Percentiles rank a stretch among this genome's conserved stretches.
phyloP scores from a whole-genome alignment of 176 grass and related monocot genomes.

The Phoenix roebelenii region DNA sequence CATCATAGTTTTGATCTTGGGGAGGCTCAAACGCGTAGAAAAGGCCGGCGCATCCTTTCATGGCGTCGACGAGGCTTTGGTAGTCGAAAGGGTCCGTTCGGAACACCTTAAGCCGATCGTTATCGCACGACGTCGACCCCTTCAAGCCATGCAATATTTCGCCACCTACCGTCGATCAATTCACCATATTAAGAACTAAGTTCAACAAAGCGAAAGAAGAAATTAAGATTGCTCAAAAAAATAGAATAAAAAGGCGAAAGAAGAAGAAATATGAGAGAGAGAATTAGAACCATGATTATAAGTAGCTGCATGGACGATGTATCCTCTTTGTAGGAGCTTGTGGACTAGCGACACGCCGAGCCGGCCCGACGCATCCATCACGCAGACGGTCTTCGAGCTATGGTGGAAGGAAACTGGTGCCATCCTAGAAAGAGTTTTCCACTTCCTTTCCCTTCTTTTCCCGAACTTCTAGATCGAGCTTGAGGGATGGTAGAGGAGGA shows the following conservation, averaged over 20 bases:
- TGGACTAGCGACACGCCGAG: constrained; percentile 52
- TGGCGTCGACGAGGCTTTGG: constrained; percentile 79
- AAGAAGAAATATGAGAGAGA: not conserved
- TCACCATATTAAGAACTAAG: too few species aligned
- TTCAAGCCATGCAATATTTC: constrained; percentile 25
- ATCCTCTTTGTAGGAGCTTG: constrained; percentile 66
- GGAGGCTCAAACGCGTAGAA: constrained; percentile 82
- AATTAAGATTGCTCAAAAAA: not conserved
- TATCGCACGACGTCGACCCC: constrained; percentile 13
- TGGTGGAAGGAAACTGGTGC: constrained; percentile 9
- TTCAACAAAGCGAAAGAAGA: not conserved
- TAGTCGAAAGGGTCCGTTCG: constrained; percentile 73
- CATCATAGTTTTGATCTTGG: constrained; percentile 51
- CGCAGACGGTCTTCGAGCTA: constrained; percentile 48
- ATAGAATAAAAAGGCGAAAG: too few species aligned
- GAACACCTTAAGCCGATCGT: constrained; percentile 53
- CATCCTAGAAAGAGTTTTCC: not conserved
- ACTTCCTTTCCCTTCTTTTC: too few species aligned
- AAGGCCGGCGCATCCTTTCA: constrained; percentile 67
- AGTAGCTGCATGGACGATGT: constrained; percentile 79
- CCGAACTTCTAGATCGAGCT: too few species aligned
- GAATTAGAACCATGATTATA: constrained; percentile 23
- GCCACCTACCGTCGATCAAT: not conserved
- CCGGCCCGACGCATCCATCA: constrained; percentile 63
- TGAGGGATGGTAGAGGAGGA: not conserved